Conservation (phyloP, 176 grass and related monocot species). For the Cenchrus purpureus region DNA sequence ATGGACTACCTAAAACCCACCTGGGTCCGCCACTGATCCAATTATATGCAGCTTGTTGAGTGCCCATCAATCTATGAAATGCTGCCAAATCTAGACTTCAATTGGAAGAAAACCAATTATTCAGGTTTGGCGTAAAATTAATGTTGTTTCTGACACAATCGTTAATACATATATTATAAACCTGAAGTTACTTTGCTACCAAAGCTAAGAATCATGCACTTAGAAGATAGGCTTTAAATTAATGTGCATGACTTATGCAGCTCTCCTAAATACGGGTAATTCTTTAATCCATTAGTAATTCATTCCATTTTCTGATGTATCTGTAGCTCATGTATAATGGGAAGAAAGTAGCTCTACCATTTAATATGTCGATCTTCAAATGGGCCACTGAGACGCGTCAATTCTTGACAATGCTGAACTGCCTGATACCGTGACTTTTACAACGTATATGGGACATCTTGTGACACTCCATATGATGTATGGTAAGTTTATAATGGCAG, state of each 20-base stretch:
- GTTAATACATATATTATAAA: neutral
- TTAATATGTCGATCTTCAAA: constrained; percentile 77
- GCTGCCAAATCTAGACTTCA: no score
- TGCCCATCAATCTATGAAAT: no score
- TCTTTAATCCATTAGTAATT: constrained; percentile 10
- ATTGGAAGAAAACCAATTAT: no score
- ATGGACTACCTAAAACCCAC: no score
- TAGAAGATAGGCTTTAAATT: neutral
- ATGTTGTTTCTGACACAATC: no score
- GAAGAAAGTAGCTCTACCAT: constrained; percentile 74
- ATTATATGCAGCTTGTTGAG: no score
- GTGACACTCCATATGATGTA: constrained; percentile 78
- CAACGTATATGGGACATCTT: constrained; percentile 75
- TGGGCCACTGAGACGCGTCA: constrained; percentile 74
- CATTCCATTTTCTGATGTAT: constrained; percentile 23
- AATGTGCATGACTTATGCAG: neutral
- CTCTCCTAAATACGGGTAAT: neutral
- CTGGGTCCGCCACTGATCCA: no score
- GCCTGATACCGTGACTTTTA: constrained; percentile 74
- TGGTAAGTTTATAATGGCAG: constrained; percentile 59
- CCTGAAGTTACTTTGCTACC: neutral
- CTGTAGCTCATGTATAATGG: constrained; percentile 82
- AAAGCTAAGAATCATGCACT: neutral
- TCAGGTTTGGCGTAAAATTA: no score
- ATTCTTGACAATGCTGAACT: constrained; percentile 81